These are phyloP conservation scores for Lachancea thermotolerans DNA, from an alignment of 805 yeast species.

Conservation along the genomic window DNA sequence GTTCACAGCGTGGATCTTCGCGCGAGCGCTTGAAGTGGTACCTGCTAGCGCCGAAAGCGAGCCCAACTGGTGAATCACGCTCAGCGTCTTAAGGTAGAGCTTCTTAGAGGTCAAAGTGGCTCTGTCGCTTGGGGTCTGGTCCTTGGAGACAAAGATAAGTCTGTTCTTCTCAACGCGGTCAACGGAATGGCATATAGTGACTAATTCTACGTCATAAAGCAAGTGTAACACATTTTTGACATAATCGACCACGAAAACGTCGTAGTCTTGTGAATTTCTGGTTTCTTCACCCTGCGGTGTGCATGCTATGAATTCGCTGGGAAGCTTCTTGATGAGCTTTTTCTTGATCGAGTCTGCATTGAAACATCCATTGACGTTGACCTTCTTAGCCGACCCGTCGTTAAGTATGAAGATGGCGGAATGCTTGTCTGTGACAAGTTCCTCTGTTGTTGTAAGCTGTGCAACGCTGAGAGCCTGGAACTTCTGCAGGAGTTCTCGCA, in stretches of 20 bases:
- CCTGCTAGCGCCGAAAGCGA: conserved; percentile 6
- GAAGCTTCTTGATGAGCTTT: conserved; percentile 53
- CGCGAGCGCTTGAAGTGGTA: conserved; percentile 3
- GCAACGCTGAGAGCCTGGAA: conserved; percentile 18
- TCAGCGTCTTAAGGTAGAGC: conserved; percentile 30
- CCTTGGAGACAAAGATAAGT: conserved; percentile 56
- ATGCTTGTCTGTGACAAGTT: conserved; percentile 33
- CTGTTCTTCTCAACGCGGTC: conserved; percentile 66
- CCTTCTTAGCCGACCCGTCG: conserved; percentile 62
- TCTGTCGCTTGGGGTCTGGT: conserved; percentile 54
- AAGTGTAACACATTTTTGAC: conserved; percentile 36
- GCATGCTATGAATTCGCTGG: conserved; percentile 21
- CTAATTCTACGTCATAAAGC: conserved; percentile 71
- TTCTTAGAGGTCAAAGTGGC: conserved; percentile 53
- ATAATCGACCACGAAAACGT: conserved; percentile 51
- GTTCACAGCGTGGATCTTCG: conserved; percentile 3
- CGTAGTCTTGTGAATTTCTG: conserved; percentile 38
- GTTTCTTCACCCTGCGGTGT: conserved; percentile 22
- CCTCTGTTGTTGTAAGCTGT: conserved; percentile 19
- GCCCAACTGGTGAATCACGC: conserved; percentile 15
- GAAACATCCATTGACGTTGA: conserved; percentile 72
- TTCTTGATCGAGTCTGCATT: conserved; percentile 73
- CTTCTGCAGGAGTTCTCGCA: conserved; percentile 19
- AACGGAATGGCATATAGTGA: conserved; percentile 72
- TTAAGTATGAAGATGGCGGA: conserved; percentile 63